Base-by-base conservation (phyloP, 1,284 basidiomycete species). In the Irpex sp. region DNA sequence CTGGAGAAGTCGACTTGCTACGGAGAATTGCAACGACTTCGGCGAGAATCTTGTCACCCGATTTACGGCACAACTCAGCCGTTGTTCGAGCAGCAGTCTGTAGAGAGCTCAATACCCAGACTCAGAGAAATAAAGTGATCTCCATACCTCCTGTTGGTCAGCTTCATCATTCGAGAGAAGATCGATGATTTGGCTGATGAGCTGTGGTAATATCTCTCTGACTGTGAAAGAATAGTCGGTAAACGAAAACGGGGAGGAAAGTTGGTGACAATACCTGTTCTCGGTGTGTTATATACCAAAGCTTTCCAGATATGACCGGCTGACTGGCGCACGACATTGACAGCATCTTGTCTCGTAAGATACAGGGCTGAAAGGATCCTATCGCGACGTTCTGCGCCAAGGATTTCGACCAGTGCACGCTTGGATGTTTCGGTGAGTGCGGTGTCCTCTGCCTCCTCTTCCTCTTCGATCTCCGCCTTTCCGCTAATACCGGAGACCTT, bases 281-380 rank as follows among this genome's bases (percentile, higher is more conserved):
- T 81, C 7, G 91, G 92, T 0, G 92, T 94, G 67, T 94, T 99
- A 76, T 94, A 87, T 31, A 99, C 96, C 66, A 99, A 82, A 1
- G 94, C 96, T 78, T 99, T 99, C 97, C 97, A 99, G 67, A 98
- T 98, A 67, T 97, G 95, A 61, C 97, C 88, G 0, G 97, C 94
- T 2, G 94, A 88, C 75, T 95, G 92, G 55, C 97, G 88, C 46
- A 99, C 96, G 53, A 90, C 85, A 57, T 88, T 89, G 69, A 98
- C 93, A 31, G 94, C 85, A 75, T 99, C 97, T 77, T 99, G 97
- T 62, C 96, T 89, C 62, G 96, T 90, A 68, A 99, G 84, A 76
- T 97, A 99, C 63, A 99, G 78, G 1, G 93, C 93, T 3, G 95
- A 90, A 51, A 99, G 80, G 53, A 99, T 94, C 35, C 93, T 87